Conservation (phyloP, 306 rosid genomes). For the Begonia peltatifolia region DNA sequence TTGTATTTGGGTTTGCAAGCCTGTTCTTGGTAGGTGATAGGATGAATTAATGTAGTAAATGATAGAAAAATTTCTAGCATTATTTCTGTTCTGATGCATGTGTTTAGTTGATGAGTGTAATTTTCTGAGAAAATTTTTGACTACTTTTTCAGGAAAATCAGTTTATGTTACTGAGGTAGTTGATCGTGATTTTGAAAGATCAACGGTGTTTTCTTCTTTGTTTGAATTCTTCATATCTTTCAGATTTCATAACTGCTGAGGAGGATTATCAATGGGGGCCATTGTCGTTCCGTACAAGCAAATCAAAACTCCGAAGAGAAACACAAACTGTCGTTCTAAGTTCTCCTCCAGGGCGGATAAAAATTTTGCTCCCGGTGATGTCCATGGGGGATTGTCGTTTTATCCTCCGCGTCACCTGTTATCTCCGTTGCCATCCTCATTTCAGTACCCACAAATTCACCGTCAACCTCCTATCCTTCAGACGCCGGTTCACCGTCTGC, state of each 20-base stretch:
- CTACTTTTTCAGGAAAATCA: conserved; percentile 4
- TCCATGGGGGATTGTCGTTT: conserved; percentile 32
- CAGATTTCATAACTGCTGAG: not conserved
- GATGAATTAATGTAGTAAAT: too few relatives aligned
- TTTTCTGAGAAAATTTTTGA: not conserved
- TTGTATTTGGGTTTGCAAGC: too few relatives aligned
- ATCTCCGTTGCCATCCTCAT: conserved; percentile 4
- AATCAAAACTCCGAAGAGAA: conserved; percentile 18
- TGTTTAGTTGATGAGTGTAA: too few relatives aligned
- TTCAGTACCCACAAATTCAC: conserved; percentile 4
- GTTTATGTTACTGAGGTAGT: conserved; percentile 5
- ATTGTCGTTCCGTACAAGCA: conserved; percentile 22
- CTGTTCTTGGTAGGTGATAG: too few relatives aligned
- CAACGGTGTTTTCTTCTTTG: not conserved
- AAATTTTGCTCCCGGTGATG: conserved; percentile 16
- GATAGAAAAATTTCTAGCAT: too few relatives aligned
- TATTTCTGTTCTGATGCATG: too few relatives aligned
- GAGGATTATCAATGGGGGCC: conserved; percentile 21
- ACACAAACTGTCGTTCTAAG: conserved; percentile 5
- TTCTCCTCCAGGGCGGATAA: conserved; percentile 11
- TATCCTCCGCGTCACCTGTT: conserved; percentile 20
- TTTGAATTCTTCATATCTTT: not conserved
- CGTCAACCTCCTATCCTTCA: conserved; percentile 70
- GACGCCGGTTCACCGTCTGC: conserved; percentile 35
- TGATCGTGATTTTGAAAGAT: conserved; percentile 35